Evolutionary conservation across 2,329 filamentous ascomycete species (phyloP).

Genomic region (Aphanocladium album): DNA sequence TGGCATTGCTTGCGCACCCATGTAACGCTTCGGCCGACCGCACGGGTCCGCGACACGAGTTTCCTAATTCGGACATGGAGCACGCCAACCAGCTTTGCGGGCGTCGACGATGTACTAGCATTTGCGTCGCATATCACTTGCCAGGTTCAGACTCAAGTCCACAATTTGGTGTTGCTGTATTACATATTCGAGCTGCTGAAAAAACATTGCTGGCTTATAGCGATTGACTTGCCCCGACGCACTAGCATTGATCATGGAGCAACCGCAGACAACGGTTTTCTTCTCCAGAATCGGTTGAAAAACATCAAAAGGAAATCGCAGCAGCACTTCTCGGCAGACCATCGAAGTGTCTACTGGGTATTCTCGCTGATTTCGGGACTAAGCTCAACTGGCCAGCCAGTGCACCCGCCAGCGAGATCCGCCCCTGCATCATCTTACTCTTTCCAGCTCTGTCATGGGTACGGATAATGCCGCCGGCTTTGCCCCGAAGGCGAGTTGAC

Average conservation of each 20-base stretch:
- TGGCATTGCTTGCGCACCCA: not conserved
- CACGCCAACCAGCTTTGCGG: not conserved
- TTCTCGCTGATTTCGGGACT: not conserved
- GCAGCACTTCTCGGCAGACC: too few species aligned
- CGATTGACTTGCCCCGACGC: not conserved
- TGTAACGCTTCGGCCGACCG: not conserved
- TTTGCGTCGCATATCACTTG: not conserved
- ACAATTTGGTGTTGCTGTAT: not conserved
- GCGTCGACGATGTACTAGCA: not conserved
- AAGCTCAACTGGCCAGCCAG: not conserved
- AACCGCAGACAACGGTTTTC: too few species aligned
- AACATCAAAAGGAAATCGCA: too few species aligned
- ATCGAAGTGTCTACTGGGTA: too few species aligned
- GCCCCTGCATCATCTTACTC: not conserved
- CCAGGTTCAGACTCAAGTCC: not conserved
- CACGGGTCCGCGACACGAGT: conserved; percentile 7
- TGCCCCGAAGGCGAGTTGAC: not conserved
- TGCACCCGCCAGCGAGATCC: not conserved
- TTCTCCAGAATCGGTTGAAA: too few species aligned
- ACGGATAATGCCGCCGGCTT: not conserved
- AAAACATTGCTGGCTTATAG: not conserved
- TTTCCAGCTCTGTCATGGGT: not conserved
- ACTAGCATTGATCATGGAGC: not conserved
- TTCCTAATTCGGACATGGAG: not conserved
- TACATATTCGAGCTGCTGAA: not conserved